Evolutionary conservation across 2,329 filamentous ascomycete genomes (phyloP), one percentile per base, ranked within the genome.

Genomic region (Ceratocystis colombiana): DNA sequence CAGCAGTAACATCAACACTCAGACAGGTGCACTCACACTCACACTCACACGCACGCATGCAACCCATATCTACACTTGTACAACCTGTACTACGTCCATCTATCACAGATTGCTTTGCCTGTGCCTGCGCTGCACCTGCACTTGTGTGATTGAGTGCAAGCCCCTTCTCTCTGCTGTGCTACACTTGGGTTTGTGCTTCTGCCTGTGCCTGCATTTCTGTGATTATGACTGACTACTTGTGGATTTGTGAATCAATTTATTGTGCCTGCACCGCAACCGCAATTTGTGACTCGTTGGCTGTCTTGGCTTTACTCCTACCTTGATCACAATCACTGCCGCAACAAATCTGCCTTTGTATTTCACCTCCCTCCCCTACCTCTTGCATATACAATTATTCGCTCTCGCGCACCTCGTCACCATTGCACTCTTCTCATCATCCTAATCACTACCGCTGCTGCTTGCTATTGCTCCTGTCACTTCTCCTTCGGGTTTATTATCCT

Each of bases 31-130:
- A 41, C 10, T 53, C 48, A 12, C 37, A 41, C 10, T 53, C 48
- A 53, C 8, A 25, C 48, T 28, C 22, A 28, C 20, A n/a, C 55
- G 33, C 28, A 59, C 28, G n/a, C 4, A 15, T 37, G 33, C 53
- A 37, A 33, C 53, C n/a, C 37, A 50, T 33, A 22, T 57, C 53
- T 59, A 59, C 55, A 37, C 7, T 25, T 59, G 55, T 37, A 59
- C 30, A 7, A 59, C 55, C 55, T 25, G 17, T n/a, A 3, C 48
- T 22, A n/a, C 50, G 28, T 6, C 25, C 28, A n/a, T 8, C 25
- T 33, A 59, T n/a, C 17, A 30, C 28, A 59, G 28, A 20, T 37
- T 10, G n/a, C 46, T 22, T 12, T 53, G 48, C 22, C 5, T 53
- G 22, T 53, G 22, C 22, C 48, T 53, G 48, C 15, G 22, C 48